These are phyloP conservation scores for Candida coleopterorum DNA, from an alignment of 805 yeast genomes.

Conservation along the genomic window DNA sequence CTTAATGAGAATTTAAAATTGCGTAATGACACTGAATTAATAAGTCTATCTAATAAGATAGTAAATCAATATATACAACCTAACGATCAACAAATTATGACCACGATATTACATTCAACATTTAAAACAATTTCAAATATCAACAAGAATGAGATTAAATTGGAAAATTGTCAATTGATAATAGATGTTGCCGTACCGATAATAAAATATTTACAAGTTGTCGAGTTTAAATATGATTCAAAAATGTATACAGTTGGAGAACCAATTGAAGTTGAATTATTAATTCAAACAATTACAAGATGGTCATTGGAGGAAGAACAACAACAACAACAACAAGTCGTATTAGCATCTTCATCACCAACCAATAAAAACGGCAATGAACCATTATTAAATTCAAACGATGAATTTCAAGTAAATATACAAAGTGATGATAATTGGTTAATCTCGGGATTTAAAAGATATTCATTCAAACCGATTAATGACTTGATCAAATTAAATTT, in stretches of 20 bases:
- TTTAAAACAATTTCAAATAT: no score
- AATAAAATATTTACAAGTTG: conserved; percentile 55
- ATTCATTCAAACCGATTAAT: conserved; percentile 39
- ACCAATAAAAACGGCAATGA: conserved; percentile 9
- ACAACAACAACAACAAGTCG: neutral
- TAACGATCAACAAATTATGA: conserved; percentile 10
- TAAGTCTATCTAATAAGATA: conserved; percentile 11
- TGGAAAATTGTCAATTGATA: conserved; percentile 20
- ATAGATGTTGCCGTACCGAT: conserved; percentile 63
- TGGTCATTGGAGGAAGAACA: conserved; percentile 32
- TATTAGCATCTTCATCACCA: conserved; percentile 21
- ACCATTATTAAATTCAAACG: neutral
- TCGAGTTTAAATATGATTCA: conserved; percentile 40
- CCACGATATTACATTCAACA: no score
- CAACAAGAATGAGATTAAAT: no score
- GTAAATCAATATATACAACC: conserved; percentile 10
- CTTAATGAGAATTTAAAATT: conserved; percentile 16
- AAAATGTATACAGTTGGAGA: conserved; percentile 58
- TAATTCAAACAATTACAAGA: conserved; percentile 38
- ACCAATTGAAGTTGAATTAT: conserved; percentile 45
- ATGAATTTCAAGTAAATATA: conserved; percentile 43
- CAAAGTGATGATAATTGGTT: conserved; percentile 70
- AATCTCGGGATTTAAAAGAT: conserved; percentile 64
- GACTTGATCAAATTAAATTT: conserved; percentile 28
- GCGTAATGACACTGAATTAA: conserved; percentile 15